phyloP scores from a whole-genome alignment of 139 green algal genomes.

The Micromonas commoda region DNA sequence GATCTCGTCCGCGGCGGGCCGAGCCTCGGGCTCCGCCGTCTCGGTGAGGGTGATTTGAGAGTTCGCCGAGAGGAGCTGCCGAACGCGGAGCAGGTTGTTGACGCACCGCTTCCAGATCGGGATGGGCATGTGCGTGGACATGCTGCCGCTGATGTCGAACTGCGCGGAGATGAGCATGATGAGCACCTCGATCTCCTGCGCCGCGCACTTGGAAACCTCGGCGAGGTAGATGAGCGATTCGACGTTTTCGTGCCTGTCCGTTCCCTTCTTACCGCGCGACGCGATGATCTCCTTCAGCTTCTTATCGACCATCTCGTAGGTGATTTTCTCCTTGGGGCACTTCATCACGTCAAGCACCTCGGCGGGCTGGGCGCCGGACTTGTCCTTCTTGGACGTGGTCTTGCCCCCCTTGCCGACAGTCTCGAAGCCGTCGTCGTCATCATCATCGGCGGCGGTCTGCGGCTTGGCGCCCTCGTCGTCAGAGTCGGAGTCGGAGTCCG shows the following conservation, averaged over 20 bases:
- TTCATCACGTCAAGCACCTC: slow-evolving; percentile 58
- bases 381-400: slow-evolving; percentile 44
- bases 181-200: slow-evolving; percentile 69
- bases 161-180: slow-evolving; percentile 77
- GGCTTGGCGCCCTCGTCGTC: slow-evolving; percentile 55
- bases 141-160: slow-evolving; percentile 85
- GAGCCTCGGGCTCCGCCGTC: background rate
- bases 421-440: slow-evolving; percentile 43
- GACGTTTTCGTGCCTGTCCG: slow-evolving; percentile 79
- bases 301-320: slow-evolving; percentile 86
- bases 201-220: slow-evolving; percentile 70
- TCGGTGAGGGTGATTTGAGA: slow-evolving; percentile 69
- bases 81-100: slow-evolving; percentile 53
- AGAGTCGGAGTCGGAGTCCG: slow-evolving; percentile 56
- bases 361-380: slow-evolving; percentile 55
- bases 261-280: slow-evolving; percentile 73
- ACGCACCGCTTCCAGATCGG: slow-evolving; percentile 73
- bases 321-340: slow-evolving; percentile 86
- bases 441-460: background rate
- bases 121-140: slow-evolving; percentile 70
- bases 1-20: slow-evolving; percentile 41
- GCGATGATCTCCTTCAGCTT: slow-evolving; percentile 88
- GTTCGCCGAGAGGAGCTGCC: slow-evolving; percentile 60
- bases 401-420: slow-evolving; percentile 51
- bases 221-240: slow-evolving; percentile 90